Base-by-base conservation (phyloP, 2,329 filamentous ascomycete species). In the Magnaporthales sp. region DNA sequence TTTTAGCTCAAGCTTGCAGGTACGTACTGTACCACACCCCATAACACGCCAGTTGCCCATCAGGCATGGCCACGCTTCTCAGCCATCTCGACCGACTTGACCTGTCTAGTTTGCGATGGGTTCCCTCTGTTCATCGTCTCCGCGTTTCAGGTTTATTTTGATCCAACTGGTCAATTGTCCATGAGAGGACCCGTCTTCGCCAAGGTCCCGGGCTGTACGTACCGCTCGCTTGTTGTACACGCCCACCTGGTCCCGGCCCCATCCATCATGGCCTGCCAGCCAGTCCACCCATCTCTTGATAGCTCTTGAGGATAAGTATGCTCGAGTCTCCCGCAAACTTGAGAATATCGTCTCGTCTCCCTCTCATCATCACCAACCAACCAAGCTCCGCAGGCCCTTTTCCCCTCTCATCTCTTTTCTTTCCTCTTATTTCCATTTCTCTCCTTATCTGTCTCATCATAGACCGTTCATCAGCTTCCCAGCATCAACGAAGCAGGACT, bases 111-210 rank as follows among this genome's bases (percentile, higher is more conserved):
- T 27, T 60, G 8, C 51, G 65, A 66, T 67, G 68, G 56, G 56
- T 67, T 67, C 64, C 66, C 66, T 60, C 56, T 60, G 26, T 8
- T 67, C 66, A 67, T 68, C 65, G 68, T 61, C 65, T 68, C 72
- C 70, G 69, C 71, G 73, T 74, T 74, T 74, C 73, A 74, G 71
- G 68, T 74, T 73, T 70, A 70, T 71, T 71, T 69, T 70, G 63
- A 70, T 70, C 70, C 66, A 69, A 64, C 64, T 58, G 69, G 67
- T 67, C 62, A 54, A 32, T 24, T 19, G 27, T 32, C 62, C 15
- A 15, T 24, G 31, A 38, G 62, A 27, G 30, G 62, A 65, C 51
- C 56, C 27, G 69, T 30, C 30, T 26, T 58, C 70, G 70, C 24
- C 56, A 27, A 71, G 66, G 68, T 69, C 72, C n/a, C n/a, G 30